These are phyloP conservation scores for Gossypium thurberi DNA, from an alignment of 345 rosid species.

Conservation along the genomic window DNA sequence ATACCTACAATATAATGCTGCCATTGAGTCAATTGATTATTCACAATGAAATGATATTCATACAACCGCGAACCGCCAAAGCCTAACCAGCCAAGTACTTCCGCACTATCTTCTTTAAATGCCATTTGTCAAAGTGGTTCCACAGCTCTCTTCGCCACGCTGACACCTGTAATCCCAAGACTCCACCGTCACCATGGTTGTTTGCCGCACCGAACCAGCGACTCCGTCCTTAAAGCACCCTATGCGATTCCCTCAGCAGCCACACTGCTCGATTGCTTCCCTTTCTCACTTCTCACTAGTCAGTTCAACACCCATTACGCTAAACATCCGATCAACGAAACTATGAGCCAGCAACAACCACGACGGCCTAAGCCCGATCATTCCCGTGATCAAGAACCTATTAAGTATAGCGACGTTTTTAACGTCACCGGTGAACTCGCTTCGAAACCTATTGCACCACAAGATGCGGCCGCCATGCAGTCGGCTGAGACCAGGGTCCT, in stretches of 20 bases:
- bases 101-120: neutral
- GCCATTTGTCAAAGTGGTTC: neutral
- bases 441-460: constrained; percentile 21
- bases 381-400: constrained; percentile 14
- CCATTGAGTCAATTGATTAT: no score
- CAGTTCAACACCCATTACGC: neutral
- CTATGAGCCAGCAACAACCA: constrained; percentile 12
- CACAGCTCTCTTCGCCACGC: neutral
- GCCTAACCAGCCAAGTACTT: no score
- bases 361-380: neutral
- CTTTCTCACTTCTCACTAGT: neutral
- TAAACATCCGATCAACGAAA: neutral
- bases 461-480: constrained; percentile 35
- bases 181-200: neutral
- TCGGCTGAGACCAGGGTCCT: constrained; percentile 30
- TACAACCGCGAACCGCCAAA: no score
- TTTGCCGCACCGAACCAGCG: neutral
- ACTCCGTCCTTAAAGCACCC: neutral
- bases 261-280: neutral
- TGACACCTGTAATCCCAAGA: neutral
- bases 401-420: constrained; percentile 33
- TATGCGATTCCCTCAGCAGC: neutral
- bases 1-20: no score
- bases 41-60: no score
- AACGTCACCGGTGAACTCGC: constrained; percentile 39